Conservation (phyloP, 2,329 filamentous ascomycete genomes). For the Monosporascus sp. region DNA sequence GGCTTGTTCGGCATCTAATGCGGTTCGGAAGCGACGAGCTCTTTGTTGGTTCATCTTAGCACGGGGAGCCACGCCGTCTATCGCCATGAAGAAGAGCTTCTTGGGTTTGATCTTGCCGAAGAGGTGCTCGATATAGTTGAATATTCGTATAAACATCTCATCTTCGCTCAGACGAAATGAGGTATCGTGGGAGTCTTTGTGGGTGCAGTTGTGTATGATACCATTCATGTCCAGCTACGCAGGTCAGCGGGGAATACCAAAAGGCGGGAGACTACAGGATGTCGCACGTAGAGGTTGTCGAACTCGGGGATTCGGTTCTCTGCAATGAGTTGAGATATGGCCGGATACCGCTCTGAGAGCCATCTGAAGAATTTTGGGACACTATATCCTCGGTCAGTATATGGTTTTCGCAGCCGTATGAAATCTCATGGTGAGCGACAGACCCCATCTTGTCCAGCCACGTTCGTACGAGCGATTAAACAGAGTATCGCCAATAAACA, state of each 20-base stretch:
- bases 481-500: neutral
- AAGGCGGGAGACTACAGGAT: conserved; percentile 10
- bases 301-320: conserved; percentile 99
- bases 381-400: conserved; percentile 32
- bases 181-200: conserved; percentile 89
- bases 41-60: conserved; percentile 99
- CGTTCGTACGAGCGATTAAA: neutral
- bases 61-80: conserved; percentile 93
- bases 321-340: conserved; percentile 96
- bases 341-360: conserved; percentile 98
- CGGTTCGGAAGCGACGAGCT: conserved; percentile 88
- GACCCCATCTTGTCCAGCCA: neutral
- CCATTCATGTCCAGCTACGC: conserved; percentile 89
- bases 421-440: neutral
- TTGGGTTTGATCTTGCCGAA: conserved; percentile 99
- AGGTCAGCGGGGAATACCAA: conserved; percentile 21
- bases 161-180: conserved; percentile 93
- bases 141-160: conserved; percentile 99
- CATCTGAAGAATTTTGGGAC: conserved; percentile 94
- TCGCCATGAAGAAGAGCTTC: conserved; percentile 98
- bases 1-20: conserved; percentile 81
- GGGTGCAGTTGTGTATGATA: conserved; percentile 99
- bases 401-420: neutral
- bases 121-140: conserved; percentile 98
- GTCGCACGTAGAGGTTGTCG: conserved; percentile 80